These are phyloP conservation scores for Didymella glomerata DNA, from an alignment of 2,329 filamentous ascomycete genomes.

Conservation along the genomic window DNA sequence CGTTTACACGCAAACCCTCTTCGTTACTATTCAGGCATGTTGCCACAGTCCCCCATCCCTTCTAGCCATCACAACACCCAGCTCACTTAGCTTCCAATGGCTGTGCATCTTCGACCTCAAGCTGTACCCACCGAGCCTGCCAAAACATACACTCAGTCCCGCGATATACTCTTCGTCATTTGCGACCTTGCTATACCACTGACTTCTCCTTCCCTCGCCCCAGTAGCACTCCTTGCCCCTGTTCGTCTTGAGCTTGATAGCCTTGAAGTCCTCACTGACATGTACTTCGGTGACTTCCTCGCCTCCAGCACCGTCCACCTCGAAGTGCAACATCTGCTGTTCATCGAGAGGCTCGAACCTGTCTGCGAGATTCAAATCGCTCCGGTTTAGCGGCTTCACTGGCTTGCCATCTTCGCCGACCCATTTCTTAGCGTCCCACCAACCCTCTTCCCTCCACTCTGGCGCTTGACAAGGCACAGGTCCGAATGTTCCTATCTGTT, in stretches of 20 bases:
- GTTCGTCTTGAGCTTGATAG: not conserved
- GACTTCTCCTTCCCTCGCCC: not conserved
- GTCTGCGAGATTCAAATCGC: not conserved
- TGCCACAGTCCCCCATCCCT: not conserved
- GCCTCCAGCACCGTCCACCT: not conserved
- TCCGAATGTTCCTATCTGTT: not conserved
- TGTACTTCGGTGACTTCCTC: not conserved
- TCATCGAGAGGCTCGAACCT: not conserved
- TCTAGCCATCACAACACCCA: not conserved
- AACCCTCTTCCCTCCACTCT: not conserved
- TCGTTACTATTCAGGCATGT: not conserved
- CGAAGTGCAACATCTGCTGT: not conserved
- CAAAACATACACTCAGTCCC: slow-evolving; percentile 1
- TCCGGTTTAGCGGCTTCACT: not conserved
- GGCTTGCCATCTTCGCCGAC: not conserved
- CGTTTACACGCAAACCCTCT: not conserved
- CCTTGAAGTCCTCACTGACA: not conserved
- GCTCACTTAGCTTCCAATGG: not conserved
- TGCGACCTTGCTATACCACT: not conserved
- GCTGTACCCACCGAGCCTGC: not conserved
- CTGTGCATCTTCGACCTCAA: not conserved
- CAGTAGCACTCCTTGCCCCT: not conserved
- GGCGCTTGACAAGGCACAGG: not conserved
- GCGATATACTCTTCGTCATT: not conserved
- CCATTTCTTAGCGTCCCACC: not conserved